Conservation (phyloP, 257 asterid genomes). For the Cynanchum wilfordii region DNA sequence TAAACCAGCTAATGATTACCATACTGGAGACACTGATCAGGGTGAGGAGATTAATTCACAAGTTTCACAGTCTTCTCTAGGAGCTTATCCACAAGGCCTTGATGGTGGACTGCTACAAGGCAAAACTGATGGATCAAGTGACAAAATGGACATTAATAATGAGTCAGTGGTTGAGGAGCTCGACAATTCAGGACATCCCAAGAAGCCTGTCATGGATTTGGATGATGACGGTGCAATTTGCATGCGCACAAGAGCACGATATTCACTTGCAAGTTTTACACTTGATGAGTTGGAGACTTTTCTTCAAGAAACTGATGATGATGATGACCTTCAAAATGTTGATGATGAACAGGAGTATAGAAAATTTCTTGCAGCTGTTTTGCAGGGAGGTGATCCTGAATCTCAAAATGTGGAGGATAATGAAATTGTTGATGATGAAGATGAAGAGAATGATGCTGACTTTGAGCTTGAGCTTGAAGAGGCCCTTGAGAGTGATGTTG, state of each 20-base stretch:
- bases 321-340: slow-evolving; percentile 85
- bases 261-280: slow-evolving; percentile 86
- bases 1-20: slow-evolving; percentile 24
- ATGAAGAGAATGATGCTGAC: slow-evolving; percentile 98
- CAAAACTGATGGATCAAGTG: slow-evolving; percentile 30
- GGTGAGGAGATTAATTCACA: slow-evolving; percentile 55
- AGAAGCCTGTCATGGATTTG: slow-evolving; percentile 35
- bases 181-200: slow-evolving; percentile 25
- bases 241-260: slow-evolving; percentile 96
- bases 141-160: slow-evolving; percentile 20
- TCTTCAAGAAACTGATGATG: slow-evolving; percentile 98
- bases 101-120: slow-evolving; percentile 34
- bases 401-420: slow-evolving; percentile 44
- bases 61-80: slow-evolving; percentile 31
- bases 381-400: slow-evolving; percentile 62
- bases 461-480: slow-evolving; percentile 98
- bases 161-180: slow-evolving; percentile 22
- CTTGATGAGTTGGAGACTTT: slow-evolving; percentile 96
- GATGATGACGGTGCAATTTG: slow-evolving; percentile 78
- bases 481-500: slow-evolving; percentile 95
- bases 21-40: slow-evolving; percentile 41
- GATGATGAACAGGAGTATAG: slow-evolving; percentile 88
- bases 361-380: slow-evolving; percentile 88
- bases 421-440: slow-evolving; percentile 80
- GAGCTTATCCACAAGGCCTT: slow-evolving; percentile 23